These are phyloP conservation scores for Zoysia japonica DNA, from an alignment of 176 grass and related monocot species.

Conservation along the genomic window DNA sequence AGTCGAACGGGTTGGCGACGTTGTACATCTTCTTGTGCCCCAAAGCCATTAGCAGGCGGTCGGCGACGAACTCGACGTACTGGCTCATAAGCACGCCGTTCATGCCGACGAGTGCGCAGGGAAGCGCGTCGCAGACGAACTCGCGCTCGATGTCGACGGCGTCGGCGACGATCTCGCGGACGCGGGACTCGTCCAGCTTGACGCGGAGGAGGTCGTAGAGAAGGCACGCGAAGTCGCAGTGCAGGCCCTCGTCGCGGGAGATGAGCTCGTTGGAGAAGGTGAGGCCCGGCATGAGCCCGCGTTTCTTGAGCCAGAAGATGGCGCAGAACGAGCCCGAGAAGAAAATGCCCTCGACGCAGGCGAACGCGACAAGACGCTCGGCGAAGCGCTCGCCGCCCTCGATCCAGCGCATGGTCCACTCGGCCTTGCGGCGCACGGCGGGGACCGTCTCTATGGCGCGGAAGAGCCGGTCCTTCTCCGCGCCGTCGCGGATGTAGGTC, in stretches of 20 bases:
- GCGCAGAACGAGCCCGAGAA: conserved; percentile 96
- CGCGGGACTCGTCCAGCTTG: conserved; percentile 60
- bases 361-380: conserved; percentile 79
- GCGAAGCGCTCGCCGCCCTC: conserved; percentile 71
- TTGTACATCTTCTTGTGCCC: conserved; percentile 71
- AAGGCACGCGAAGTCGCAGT: conserved; percentile 96
- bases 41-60: conserved; percentile 64
- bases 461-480: conserved; percentile 80
- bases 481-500: conserved; percentile 72
- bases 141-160: conserved; percentile 86
- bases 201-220: conserved; percentile 64
- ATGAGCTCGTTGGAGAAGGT: conserved; percentile 99
- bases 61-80: conserved; percentile 81
- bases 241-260: conserved; percentile 92
- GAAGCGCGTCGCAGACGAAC: conserved; percentile 78
- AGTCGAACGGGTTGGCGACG: conserved; percentile 67
- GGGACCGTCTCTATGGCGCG: conserved; percentile 80
- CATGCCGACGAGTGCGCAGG: conserved; percentile 69
- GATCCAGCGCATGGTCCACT: conserved; percentile 87
- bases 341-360: conserved; percentile 91
- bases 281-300: conserved; percentile 84
- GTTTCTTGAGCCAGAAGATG: conserved; percentile 99
- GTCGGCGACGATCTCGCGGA: conserved; percentile 60
- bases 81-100: conserved; percentile 71
- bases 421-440: conserved; percentile 67